Evolutionary conservation across 2,329 filamentous ascomycete genomes (phyloP).

Genomic region (Herpotrichia juniperi): DNA sequence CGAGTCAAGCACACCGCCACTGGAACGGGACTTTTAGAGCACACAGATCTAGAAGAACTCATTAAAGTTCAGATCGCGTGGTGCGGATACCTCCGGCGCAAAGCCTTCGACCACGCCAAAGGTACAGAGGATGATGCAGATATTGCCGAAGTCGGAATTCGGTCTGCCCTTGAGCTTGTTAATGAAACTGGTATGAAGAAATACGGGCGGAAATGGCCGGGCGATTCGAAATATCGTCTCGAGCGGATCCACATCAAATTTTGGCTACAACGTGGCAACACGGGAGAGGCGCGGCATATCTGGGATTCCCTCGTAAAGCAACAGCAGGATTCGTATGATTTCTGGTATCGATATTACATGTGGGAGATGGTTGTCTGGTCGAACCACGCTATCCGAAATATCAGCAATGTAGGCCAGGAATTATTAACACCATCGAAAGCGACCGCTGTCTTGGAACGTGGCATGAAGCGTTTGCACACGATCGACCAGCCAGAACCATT

Average conservation of each 20-base stretch:
- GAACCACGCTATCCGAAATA: slow-evolving; percentile 60
- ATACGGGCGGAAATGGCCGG: slow-evolving; percentile 76
- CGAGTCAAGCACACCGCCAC: slow-evolving; percentile 92
- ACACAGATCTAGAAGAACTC: slow-evolving; percentile 84
- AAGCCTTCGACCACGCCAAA: slow-evolving; percentile 74
- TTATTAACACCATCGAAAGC: slow-evolving; percentile 70
- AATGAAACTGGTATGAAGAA: slow-evolving; percentile 77
- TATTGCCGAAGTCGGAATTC: slow-evolving; percentile 87
- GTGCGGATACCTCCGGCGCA: slow-evolving; percentile 91
- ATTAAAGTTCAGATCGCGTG: slow-evolving; percentile 92
- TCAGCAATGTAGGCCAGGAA: slow-evolving; percentile 54
- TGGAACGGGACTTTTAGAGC: slow-evolving; percentile 81
- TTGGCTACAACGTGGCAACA: slow-evolving; percentile 79
- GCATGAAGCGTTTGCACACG: slow-evolving; percentile 63
- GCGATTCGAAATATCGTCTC: slow-evolving; percentile 87
- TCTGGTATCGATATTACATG: slow-evolving; percentile 90
- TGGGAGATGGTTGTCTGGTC: slow-evolving; percentile 85
- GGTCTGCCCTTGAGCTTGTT: slow-evolving; percentile 84
- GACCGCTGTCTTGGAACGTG: slow-evolving; percentile 77
- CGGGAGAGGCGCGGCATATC: slow-evolving; percentile 76
- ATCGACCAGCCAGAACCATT: slow-evolving; percentile 80
- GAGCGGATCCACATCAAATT: slow-evolving; percentile 94
- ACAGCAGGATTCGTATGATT: slow-evolving; percentile 82
- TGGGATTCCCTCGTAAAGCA: slow-evolving; percentile 76
- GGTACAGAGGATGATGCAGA: slow-evolving; percentile 79